Conservation (phyloP, 2,329 filamentous ascomycete species). For the Rugonectria rugulosa region DNA sequence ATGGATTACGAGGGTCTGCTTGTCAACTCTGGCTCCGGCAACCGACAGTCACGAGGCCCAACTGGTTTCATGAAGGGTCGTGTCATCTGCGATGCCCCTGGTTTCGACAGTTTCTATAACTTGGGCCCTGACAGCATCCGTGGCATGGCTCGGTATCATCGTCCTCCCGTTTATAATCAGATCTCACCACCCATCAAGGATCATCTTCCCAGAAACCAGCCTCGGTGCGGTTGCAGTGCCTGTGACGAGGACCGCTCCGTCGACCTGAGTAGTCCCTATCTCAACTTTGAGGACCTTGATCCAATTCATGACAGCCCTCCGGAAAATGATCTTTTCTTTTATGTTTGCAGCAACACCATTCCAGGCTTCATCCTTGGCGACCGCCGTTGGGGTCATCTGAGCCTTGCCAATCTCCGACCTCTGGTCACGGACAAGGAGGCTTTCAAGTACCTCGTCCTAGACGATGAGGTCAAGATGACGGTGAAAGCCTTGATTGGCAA, state of each 20-base stretch:
- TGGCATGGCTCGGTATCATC: slow-evolving; percentile 25
- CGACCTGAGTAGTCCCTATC: slow-evolving; percentile 43
- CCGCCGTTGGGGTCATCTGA: slow-evolving; percentile 54
- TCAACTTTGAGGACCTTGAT: slow-evolving; percentile 51
- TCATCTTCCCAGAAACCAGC: slow-evolving; percentile 49
- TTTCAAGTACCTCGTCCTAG: slow-evolving; percentile 59
- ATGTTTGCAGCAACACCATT: slow-evolving; percentile 52
- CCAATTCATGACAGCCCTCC: slow-evolving; percentile 48
- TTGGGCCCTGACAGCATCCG: slow-evolving; percentile 34
- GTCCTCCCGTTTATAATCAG: slow-evolving; percentile 19
- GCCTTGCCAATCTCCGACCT: slow-evolving; percentile 48
- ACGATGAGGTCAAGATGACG: slow-evolving; percentile 56
- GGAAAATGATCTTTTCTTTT: slow-evolving; percentile 52
- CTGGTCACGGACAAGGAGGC: slow-evolving; percentile 55
- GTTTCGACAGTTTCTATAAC: slow-evolving; percentile 47
- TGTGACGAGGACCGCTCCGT: slow-evolving; percentile 40
- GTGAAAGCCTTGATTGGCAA: slow-evolving; percentile 57
- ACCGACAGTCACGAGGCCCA: slow-evolving; percentile 38
- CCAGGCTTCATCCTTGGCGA: slow-evolving; percentile 55
- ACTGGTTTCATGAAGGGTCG: slow-evolving; percentile 50
- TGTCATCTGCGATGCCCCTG: slow-evolving; percentile 53
- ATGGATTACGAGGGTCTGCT: slow-evolving; percentile 56
- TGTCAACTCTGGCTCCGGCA: slow-evolving; percentile 40
- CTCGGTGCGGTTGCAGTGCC: slow-evolving; percentile 51
- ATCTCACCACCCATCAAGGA: slow-evolving; percentile 38